A percentile compares a stretch with the other conserved stretches of the same genome.
These are phyloP conservation scores for Eucalyptus camaldulensis DNA, from an alignment of 345 rosid genomes.

Conservation along the genomic window DNA sequence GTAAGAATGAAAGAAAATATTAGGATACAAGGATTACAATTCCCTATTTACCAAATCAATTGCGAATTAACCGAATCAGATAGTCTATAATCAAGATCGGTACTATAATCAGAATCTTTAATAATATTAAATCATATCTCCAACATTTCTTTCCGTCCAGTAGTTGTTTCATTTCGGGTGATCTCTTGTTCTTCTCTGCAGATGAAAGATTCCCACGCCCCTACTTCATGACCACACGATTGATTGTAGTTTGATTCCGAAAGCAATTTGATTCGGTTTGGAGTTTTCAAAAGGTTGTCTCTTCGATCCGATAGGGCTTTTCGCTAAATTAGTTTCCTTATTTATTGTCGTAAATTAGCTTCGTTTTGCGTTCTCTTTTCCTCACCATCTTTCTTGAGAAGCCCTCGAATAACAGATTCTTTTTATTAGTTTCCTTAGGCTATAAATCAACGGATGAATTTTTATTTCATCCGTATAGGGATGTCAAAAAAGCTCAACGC, in stretches of 20 bases:
- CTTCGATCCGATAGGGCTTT: not conserved
- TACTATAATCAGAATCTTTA: too few species aligned
- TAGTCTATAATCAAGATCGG: too few species aligned
- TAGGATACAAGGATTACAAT: too few species aligned
- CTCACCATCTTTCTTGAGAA: not conserved
- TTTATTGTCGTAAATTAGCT: not conserved
- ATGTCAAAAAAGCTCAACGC: not conserved
- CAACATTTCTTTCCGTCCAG: too few species aligned
- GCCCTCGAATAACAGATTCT: not conserved
- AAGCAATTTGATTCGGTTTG: not conserved
- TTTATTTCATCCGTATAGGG: not conserved
- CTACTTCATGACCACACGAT: not conserved
- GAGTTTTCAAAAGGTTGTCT: too few species aligned
- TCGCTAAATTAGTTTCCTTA: not conserved
- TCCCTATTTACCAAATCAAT: too few species aligned
- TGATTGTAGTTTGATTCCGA: not conserved
- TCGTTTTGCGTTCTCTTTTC: not conserved
- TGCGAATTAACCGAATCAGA: too few species aligned
- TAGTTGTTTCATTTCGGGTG: not conserved
- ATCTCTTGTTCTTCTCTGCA: not conserved
- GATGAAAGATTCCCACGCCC: not conserved
- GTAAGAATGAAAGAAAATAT: too few species aligned
- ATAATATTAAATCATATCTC: too few species aligned
- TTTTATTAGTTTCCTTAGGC: not conserved
- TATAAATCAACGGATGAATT: not conserved